These are phyloP conservation scores for Inga leiocalycina DNA, from an alignment of 306 rosid species.

Conservation along the genomic window DNA sequence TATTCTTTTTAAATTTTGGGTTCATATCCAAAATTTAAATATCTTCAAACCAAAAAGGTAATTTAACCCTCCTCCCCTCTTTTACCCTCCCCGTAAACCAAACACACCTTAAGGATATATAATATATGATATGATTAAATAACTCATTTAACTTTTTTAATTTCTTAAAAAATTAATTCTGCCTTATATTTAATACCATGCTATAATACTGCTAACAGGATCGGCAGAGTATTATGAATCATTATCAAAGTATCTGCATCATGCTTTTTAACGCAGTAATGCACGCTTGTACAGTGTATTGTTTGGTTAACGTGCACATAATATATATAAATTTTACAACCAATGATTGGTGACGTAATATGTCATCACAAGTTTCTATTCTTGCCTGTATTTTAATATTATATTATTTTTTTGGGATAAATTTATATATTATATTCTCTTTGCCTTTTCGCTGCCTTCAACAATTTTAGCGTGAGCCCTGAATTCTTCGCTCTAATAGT, in stretches of 20 bases:
- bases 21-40: too few species aligned
- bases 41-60: too few species aligned
- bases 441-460: not conserved
- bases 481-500: too few species aligned
- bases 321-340: not conserved
- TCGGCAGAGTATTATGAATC: conserved; percentile 18
- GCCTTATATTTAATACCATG: too few species aligned
- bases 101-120: too few species aligned
- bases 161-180: too few species aligned
- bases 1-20: too few species aligned
- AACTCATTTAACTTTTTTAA: too few species aligned
- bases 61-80: too few species aligned
- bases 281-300: not conserved
- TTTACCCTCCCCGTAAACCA: too few species aligned
- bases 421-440: not conserved
- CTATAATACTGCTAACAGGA: not conserved
- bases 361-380: not conserved
- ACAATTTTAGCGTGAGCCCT: not conserved
- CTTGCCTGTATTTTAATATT: not conserved
- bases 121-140: too few species aligned
- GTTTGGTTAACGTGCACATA: too few species aligned
- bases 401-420: not conserved
- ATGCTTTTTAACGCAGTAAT: conserved; percentile 1
- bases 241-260: not conserved
- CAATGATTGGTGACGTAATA: not conserved